Evolutionary conservation across 805 yeast genomes (phyloP).

Genomic region (Schizosaccharomyces japonicus): DNA sequence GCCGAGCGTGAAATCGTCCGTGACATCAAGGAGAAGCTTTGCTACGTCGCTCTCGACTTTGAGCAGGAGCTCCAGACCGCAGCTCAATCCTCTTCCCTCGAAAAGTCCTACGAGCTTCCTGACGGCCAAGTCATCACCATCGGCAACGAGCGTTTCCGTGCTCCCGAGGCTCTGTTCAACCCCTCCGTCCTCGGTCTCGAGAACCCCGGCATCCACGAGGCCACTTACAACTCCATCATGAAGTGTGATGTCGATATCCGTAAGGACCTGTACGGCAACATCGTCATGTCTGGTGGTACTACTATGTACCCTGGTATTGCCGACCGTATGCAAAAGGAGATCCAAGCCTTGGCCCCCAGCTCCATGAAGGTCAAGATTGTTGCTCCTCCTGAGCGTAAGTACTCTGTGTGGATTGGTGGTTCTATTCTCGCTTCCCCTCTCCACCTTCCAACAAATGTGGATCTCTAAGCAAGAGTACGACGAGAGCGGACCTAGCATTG

Average conservation of each 20-base stretch:
- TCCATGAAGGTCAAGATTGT: conserved; percentile 98
- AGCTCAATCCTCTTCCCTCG: conserved; percentile 90
- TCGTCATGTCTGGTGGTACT: conserved; percentile 99
- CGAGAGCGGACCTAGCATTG: conserved; percentile 99
- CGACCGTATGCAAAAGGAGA: conserved; percentile 99
- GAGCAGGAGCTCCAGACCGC: conserved; percentile 99
- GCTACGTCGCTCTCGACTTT: conserved; percentile 96
- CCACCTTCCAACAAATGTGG: conserved; percentile 99
- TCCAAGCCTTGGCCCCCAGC: conserved; percentile 97
- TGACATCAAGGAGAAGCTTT: conserved; percentile 90
- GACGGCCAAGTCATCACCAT: conserved; percentile 98
- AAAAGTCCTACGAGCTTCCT: conserved; percentile 97
- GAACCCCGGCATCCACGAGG: conserved; percentile 98
- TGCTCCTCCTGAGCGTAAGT: conserved; percentile 98
- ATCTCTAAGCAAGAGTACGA: conserved; percentile 99
- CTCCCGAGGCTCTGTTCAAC: conserved; percentile 98
- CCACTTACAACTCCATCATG: conserved; percentile 81
- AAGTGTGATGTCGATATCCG: conserved; percentile 98
- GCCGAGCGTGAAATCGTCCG: conserved; percentile 98
- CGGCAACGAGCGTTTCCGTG: conserved; percentile 99
- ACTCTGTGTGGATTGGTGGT: conserved; percentile 97
- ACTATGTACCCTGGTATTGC: conserved; percentile 99
- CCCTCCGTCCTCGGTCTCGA: conserved; percentile 78
- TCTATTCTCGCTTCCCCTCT: conserved; percentile 92
- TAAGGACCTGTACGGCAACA: conserved; percentile 96